Base-by-base conservation (phyloP, 2,329 filamentous ascomycete species). In the Neonectria punicea region DNA sequence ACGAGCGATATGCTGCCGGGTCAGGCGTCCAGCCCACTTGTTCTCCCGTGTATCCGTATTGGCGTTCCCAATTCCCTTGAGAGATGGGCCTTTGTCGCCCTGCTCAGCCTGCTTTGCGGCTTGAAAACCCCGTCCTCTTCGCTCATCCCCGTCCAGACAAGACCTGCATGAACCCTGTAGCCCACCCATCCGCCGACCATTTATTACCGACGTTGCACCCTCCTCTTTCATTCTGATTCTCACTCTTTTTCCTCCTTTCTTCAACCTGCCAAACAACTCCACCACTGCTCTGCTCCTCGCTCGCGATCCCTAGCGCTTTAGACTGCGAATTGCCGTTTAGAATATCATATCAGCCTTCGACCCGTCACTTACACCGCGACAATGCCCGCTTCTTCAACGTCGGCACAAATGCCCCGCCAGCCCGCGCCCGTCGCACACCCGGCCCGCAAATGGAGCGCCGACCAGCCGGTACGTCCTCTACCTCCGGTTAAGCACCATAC, bases 381-480 rank as follows among this genome's bases (percentile, higher is more conserved):
- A 11, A 73, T 72, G 72, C 66, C 69, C 43, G 58, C 70, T 55
- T 49, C 69, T 44, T 53, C 61, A 25, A 63, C 41, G 11, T 50
- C 68, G 51, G 67, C 68, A 56, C 77, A 79, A 59, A 78, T 79
- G 74, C 71, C 74, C 65, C 69, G 68, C 56, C 74, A 79, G 71
- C 77, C 77, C 41, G 75, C 75, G 55, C 77, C 77, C 41, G 71
- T 69, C 46, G 71, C 74, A 47, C 66, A 73, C 39, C 67, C 76
- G 44, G 63, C 70, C 41, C 68, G 63, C 30, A 75, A 69, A 60
- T 58, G 69, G 53, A 78, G 71, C 70, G 60, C 71, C 63, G 76
- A 79, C 56, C 79, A 80, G 63, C 79, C 79, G 41, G 79, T 80
- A 74, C 55, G 79, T 74, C n/a, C 50, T 56, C 53, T 20, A 34